Percentiles rank a stretch among this genome's conserved stretches.
phyloP scores from a whole-genome alignment of 495 filamentous ascomycete species.

The Xylaria acuta region DNA sequence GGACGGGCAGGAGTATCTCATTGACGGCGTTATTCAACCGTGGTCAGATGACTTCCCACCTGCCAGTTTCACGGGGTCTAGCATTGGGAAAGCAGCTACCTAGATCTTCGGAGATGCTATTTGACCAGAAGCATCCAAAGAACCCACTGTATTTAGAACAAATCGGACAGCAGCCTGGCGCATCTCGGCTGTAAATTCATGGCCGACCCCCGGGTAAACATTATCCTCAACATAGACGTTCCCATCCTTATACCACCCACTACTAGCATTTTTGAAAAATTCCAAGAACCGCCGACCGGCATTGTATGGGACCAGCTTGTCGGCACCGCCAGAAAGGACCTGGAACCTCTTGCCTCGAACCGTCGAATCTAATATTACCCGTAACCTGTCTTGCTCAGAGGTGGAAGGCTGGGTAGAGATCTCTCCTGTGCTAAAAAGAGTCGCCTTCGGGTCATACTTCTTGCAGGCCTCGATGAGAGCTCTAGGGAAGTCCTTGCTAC shows the following conservation, averaged over 20 bases:
- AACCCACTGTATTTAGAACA: constrained; percentile 58
- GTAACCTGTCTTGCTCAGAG: constrained; percentile 46
- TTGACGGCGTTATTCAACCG: constrained; percentile 41
- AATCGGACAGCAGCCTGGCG: constrained; percentile 71
- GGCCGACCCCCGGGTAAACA: constrained; percentile 73
- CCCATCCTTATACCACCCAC: constrained; percentile 63
- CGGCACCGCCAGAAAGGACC: constrained; percentile 74
- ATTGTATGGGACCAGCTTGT: constrained; percentile 85
- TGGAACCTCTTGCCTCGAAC: constrained; percentile 78
- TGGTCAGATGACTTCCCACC: constrained; percentile 35
- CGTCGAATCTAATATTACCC: constrained; percentile 54
- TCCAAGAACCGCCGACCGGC: constrained; percentile 71
- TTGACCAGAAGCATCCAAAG: constrained; percentile 28
- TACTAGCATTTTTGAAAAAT: constrained; percentile 69
- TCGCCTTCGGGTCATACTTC: constrained; percentile 71
- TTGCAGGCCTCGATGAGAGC: constrained; percentile 67
- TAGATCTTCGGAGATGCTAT: constrained; percentile 32
- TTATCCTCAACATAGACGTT: constrained; percentile 71
- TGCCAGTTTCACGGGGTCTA: background rate
- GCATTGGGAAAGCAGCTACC: constrained; percentile 3
- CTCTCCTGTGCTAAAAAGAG: constrained; percentile 64
- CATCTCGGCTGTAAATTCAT: constrained; percentile 78
- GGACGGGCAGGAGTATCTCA: constrained; percentile 43
- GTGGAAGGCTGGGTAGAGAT: constrained; percentile 29
- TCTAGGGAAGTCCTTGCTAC: constrained; percentile 75